Base-by-base conservation (phyloP, 129 eudicot genomes). In the Chrysanthemum makinoi region DNA sequence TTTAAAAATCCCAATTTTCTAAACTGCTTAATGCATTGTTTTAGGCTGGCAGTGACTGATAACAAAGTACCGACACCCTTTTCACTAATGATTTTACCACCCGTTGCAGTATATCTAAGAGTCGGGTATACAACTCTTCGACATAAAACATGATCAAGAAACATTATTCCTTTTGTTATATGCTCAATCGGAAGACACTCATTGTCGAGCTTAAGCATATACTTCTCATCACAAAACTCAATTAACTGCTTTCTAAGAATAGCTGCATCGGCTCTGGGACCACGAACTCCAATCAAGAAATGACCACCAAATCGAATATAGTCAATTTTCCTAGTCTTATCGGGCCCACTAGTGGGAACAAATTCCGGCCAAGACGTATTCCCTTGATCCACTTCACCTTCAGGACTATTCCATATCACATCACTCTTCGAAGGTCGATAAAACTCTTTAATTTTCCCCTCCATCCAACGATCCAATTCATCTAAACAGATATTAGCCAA, bases 341-440 rank as follows among this genome's bases (percentile, higher is more conserved):
- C 96, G 4, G 83, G 87, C 72, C 99, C 99, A 62, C 91, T 86
- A 8, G 97, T 80, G 7, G 99, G 99, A 74, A 95, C 99, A 52
- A 95, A 95, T 78, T 95, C 99, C 1, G 99, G 99, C 99, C 99
- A 95, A 22, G 97, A 84, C 19, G 99, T 90, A 70, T 95, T 95
- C 18, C 93, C 93, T 47, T 89, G 94, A 69, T 86, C 89, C 47
- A 80, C 73, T 48, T 87, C 94, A 50, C 86, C 90, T 22, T 80
- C 87, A 10, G 94, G 82, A 49, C 80, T 77, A 54, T 88, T 95
- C 99, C 99, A 90, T 72, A 90, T 84, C 22, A 90, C 94, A 52
- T 95, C 97, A 52, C 82, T 80, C 77, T 86, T 89, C 6, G 85
- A 86, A 50, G 99, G 97, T 52, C 78, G 72, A 30, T 86, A 90